Evolutionary conservation across 352 stramenopile species (phyloP).

Genomic region (Phytophthora rubi): DNA sequence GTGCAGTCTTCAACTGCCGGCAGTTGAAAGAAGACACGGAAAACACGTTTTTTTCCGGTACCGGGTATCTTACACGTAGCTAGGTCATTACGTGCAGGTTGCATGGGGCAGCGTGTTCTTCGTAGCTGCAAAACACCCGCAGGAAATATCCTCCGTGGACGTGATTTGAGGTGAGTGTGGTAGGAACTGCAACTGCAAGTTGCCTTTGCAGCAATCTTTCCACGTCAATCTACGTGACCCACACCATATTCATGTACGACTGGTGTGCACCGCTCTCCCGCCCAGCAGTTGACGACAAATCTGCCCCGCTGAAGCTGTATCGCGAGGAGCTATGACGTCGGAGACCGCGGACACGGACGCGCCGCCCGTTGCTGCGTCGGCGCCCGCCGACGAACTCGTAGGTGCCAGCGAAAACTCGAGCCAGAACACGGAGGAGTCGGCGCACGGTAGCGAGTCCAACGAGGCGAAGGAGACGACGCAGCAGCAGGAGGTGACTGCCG

Average conservation of each 20-base stretch:
- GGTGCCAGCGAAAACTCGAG: constrained; percentile 21
- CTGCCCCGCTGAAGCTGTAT: neutral
- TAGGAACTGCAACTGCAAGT: constrained; percentile 1
- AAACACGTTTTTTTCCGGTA: too few relatives aligned
- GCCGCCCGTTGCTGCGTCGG: neutral
- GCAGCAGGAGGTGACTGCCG: neutral
- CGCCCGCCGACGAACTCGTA: constrained; percentile 15
- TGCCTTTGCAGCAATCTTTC: constrained; percentile 21
- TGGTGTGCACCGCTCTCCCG: constrained; percentile 16
- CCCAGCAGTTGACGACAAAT: neutral
- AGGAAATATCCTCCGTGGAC: too few relatives aligned
- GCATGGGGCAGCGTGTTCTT: too few relatives aligned
- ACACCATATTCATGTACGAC: constrained; percentile 6
- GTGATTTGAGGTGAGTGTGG: too few relatives aligned
- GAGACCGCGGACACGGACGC: constrained; percentile 24
- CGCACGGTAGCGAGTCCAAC: constrained; percentile 10
- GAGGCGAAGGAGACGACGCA: constrained; percentile 15
- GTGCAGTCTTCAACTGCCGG: neutral
- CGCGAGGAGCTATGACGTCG: constrained; percentile 12
- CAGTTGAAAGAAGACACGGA: too few relatives aligned
- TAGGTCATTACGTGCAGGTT: too few relatives aligned
- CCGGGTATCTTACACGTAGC: too few relatives aligned
- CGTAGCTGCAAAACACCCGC: too few relatives aligned
- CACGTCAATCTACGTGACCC: neutral
- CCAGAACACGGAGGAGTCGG: constrained; percentile 18